Base-by-base conservation (phyloP, 768 basidiomycete genomes). In the Pulveroboletus ravenelii region DNA sequence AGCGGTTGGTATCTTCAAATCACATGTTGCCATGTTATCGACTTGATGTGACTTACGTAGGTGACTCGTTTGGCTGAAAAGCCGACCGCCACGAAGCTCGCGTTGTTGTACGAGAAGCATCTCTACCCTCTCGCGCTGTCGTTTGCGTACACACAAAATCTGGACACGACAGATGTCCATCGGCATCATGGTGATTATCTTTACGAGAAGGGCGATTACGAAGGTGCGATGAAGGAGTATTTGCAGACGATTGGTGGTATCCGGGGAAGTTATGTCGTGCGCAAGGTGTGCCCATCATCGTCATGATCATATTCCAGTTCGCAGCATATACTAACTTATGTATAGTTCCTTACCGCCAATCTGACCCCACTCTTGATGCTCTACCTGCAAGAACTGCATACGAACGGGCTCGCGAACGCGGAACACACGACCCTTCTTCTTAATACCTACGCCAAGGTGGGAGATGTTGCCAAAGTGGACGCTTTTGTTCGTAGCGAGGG, bases 361-460 rank as follows among this genome's bases (percentile, higher is more conserved):
- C 78, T 94, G 2, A 96, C 97, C 48, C 88, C 93, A 55, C 93
- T 94, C 64, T 85, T 99, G 46, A 93, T 90, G 29, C 89, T 89
- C 1, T 99, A 97, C 67, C 78, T 99, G 0, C 94, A 98, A 78
- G 94, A 95, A 65, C 75, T 99, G 0, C 96, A 99, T 63, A 78
- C 89, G 1, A 76, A 85, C 1, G 87, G 89, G 0, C 81, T 95
- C 6, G 95, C 96, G 27, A 98, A 95, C 61, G 83, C 92, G 0
- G 94, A 98, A 60, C 95, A 97, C 62, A 99, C 96, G 0, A 98
- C 96, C 0, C 82, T 99, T 8, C 79, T 99, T 4, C 81, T 99
- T 23, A 98, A 98, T 65, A 93, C 94, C 6, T 98, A 96, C 69
- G 96, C 96, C 45, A 98, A 98, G 65, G 85, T 96, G 18, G 91